Percentiles rank a stretch among this genome's conserved stretches.
Evolutionary conservation across 495 filamentous ascomycete genomes (phyloP).

Genomic region (Talaromyces stipitatus): DNA sequence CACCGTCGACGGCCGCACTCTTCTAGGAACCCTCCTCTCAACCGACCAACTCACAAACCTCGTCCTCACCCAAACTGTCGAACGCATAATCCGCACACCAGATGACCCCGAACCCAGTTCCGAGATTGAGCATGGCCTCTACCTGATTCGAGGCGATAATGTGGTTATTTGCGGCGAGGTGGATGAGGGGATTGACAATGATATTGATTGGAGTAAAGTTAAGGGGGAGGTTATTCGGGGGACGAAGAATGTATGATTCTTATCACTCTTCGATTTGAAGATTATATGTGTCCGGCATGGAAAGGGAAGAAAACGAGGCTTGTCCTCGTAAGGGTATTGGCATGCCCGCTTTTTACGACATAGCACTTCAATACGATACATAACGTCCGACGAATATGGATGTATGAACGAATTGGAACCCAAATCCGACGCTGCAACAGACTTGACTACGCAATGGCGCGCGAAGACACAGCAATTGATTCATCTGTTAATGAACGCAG

Average conservation of each 20-base stretch:
- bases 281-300: neutral
- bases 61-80: conserved; percentile 75
- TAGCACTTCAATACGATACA: neutral
- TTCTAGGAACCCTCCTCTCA: conserved; percentile 76
- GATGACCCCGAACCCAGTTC: conserved; percentile 78
- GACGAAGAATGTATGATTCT: conserved; percentile 66
- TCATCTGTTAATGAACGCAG: neutral
- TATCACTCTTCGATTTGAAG: neutral
- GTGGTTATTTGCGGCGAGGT: conserved; percentile 87
- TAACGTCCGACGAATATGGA: neutral
- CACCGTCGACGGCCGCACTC: conserved; percentile 84
- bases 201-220: conserved; percentile 88
- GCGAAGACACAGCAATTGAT: too few relatives aligned
- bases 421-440: neutral
- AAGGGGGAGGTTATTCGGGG: conserved; percentile 75
- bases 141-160: conserved; percentile 89
- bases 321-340: neutral
- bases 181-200: conserved; percentile 77
- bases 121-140: conserved; percentile 78
- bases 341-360: neutral
- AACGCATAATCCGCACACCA: conserved; percentile 77
- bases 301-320: neutral
- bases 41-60: conserved; percentile 91
- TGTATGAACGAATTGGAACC: neutral
- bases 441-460: neutral